Evolutionary conservation across 345 rosid genomes (phyloP), one percentile per base, ranked within the genome.

Genomic region (Dipteronia dyeriana): DNA sequence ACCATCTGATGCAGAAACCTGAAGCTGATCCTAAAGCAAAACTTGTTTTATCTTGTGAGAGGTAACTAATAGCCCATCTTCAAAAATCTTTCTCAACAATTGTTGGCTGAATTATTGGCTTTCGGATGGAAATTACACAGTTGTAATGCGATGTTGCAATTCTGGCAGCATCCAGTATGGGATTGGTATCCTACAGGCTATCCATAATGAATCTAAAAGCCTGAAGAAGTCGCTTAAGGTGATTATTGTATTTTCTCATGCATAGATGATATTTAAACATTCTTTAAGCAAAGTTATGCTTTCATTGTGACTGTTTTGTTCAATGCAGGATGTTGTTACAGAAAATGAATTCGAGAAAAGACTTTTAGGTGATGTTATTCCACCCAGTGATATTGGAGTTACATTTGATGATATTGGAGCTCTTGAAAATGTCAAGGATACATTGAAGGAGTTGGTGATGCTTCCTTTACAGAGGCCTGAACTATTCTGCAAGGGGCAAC

Each of bases 371-470:
- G 96, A 91, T 78, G 96, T 94, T 79, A 90, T 94, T 79, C 97
- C 94, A 9, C 95, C 97, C 7, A 90, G 80, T 82, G 97, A 91
- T 75, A 92, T 92, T 78, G 97, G 95, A 73, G 97, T 92, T 78
- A 89, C 92, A 70, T 92, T 94, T 86, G 92, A 94, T 75, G 98
- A 94, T 78, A 91, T 94, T 45, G 97, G 97, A 76, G 98, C 97
- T 47, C 95, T 94, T 80, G 95, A 92, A 79, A 89, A 90, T 79
- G 97, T 94, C 73, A 94, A 92, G 87, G 94, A 94, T 84, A 88
- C 97, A 54, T 82, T 94, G 79, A 92, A 91, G 82, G 97, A 94
- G 85, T 87, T 94, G 83, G 94, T 94, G 80, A 91, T 92, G 93
- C 97, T 94, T 80, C 98, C 98, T 74, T 76, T 94, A 68, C 91